Conservation (phyloP, 306 rosid species). For the Prinsepia uniflora region DNA sequence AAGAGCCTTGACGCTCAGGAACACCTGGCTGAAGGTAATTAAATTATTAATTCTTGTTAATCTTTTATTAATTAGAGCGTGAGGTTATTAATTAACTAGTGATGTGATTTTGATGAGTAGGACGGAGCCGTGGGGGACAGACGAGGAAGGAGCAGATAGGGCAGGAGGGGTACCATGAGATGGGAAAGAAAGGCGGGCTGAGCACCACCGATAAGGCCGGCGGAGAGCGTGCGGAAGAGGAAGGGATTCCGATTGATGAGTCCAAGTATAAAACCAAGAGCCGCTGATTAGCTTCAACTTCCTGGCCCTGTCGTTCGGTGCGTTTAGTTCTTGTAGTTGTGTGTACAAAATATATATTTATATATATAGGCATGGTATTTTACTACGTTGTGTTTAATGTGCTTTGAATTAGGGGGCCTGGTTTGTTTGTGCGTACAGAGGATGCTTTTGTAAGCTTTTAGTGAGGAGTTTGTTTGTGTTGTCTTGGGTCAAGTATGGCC, state of each 20-base stretch:
- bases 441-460: too few relatives aligned
- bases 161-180: slow-evolving; percentile 43
- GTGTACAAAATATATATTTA: too few relatives aligned
- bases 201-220: slow-evolving; percentile 51
- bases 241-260: slow-evolving; percentile 52
- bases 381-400: too few relatives aligned
- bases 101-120: slow-evolving; percentile 14
- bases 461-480: too few relatives aligned
- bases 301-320: background rate
- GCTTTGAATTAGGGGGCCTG: too few relatives aligned
- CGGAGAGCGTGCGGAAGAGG: slow-evolving; percentile 52
- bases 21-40: slow-evolving; percentile 71
- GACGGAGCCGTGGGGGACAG: slow-evolving; percentile 64
- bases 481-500: too few relatives aligned
- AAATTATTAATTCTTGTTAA: background rate
- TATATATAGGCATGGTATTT: too few relatives aligned
- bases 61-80: too few relatives aligned
- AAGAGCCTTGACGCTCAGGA: slow-evolving; percentile 75
- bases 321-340: background rate
- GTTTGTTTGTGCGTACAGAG: too few relatives aligned
- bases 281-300: background rate
- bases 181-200: slow-evolving; percentile 72
- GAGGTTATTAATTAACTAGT: too few relatives aligned
- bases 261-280: slow-evolving; percentile 48
- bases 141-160: slow-evolving; percentile 28